Conservation (phyloP, 1,139 yeast genomes). For the Yamadazyma mexicana region DNA sequence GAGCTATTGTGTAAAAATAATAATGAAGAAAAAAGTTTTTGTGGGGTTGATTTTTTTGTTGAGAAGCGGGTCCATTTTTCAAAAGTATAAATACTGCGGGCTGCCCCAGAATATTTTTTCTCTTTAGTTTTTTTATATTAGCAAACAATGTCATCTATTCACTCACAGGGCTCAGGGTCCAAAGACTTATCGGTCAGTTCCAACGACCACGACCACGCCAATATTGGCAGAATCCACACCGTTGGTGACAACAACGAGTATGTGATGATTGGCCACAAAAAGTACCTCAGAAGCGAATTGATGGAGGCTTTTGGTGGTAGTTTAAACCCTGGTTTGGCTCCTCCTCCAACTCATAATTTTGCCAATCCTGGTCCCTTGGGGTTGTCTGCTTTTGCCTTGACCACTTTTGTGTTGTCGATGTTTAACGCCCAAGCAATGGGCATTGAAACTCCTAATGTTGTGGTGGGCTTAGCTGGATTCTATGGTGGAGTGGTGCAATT, state of each 20-base stretch:
- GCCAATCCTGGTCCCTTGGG: constrained; percentile 69
- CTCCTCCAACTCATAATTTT: constrained; percentile 34
- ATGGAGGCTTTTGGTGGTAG: constrained; percentile 39
- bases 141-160: constrained; percentile 11
- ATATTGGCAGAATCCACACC: constrained; percentile 16
- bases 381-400: constrained; percentile 50
- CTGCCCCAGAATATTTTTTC: background rate
- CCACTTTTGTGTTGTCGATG: constrained; percentile 51
- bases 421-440: constrained; percentile 44
- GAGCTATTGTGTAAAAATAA: background rate
- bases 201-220: constrained; percentile 10
- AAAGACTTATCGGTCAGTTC: constrained; percentile 15
- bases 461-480: constrained; percentile 44
- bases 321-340: constrained; percentile 39
- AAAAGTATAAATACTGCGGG: constrained; percentile 2
- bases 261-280: constrained; percentile 31
- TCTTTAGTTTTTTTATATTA: no score
- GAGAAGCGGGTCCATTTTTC: no score
- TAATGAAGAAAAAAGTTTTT: background rate
- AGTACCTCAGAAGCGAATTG: constrained; percentile 37
- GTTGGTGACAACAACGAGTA: constrained; percentile 25
- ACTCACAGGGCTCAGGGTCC: constrained; percentile 13
- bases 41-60: constrained; percentile 4
- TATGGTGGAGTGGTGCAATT: constrained; percentile 51
- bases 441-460: constrained; percentile 31